Percentiles rank a stretch among this genome's conserved stretches.
Conservation (phyloP, 805 yeast genomes). For the Candida morakotiae region DNA sequence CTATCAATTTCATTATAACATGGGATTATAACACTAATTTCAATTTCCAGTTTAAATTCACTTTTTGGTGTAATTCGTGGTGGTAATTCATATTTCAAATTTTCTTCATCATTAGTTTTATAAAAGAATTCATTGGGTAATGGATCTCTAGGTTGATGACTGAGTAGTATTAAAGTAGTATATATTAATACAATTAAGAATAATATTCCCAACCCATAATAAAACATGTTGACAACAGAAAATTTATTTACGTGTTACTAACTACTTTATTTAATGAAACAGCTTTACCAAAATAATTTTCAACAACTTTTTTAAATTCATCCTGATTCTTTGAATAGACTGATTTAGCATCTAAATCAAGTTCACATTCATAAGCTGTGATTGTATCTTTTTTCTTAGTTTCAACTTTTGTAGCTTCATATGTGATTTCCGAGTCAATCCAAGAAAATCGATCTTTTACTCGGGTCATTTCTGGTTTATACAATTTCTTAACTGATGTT, state of each 20-base stretch:
- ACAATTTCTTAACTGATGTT: background rate
- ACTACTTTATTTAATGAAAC: background rate
- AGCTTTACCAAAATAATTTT: background rate
- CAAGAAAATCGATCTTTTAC: background rate
- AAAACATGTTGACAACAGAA: background rate
- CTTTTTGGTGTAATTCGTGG: slow-evolving; percentile 21
- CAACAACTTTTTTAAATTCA: background rate
- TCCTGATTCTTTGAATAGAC: background rate
- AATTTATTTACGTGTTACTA: slow-evolving; percentile 2
- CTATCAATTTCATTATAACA: slow-evolving; percentile 84
- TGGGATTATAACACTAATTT: slow-evolving; percentile 82
- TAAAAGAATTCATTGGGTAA: slow-evolving; percentile 50
- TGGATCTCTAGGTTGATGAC: slow-evolving; percentile 63
- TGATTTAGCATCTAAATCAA: background rate
- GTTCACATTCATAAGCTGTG: background rate
- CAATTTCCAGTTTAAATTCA: slow-evolving; percentile 33
- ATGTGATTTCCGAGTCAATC: background rate
- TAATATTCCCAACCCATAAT: background rate
- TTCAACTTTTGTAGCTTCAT: slow-evolving; percentile 1
- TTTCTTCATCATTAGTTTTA: slow-evolving; percentile 40
- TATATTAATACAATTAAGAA: slow-evolving; percentile 19
- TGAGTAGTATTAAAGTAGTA: slow-evolving; percentile 40
- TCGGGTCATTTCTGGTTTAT: background rate
- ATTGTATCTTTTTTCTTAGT: background rate
- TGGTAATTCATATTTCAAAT: slow-evolving; percentile 29